These are phyloP conservation scores for Trametes elegans DNA, from an alignment of 768 basidiomycete species.

Conservation along the genomic window DNA sequence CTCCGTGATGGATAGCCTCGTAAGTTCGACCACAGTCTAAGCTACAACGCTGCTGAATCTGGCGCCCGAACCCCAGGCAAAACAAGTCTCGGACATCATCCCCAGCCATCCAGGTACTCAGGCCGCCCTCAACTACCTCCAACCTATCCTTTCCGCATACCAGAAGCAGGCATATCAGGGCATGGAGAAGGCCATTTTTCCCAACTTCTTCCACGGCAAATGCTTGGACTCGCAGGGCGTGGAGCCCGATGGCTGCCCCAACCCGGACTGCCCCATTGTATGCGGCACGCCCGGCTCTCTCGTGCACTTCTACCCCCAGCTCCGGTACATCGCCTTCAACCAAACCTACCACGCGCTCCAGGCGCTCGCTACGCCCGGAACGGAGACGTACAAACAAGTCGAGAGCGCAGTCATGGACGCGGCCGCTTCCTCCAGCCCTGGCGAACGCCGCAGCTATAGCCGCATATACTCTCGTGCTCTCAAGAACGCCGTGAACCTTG, in stretches of 20 bases:
- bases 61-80: slow-evolving; percentile 33
- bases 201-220: slow-evolving; percentile 73
- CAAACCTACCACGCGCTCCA: slow-evolving; percentile 36
- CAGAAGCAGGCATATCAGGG: slow-evolving; percentile 39
- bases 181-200: slow-evolving; percentile 61
- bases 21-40: slow-evolving; percentile 28
- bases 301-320: slow-evolving; percentile 58
- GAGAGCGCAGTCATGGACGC: slow-evolving; percentile 42
- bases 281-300: slow-evolving; percentile 84
- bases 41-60: slow-evolving; percentile 1
- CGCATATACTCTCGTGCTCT: slow-evolving; percentile 11
- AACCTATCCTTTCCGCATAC: slow-evolving; percentile 49
- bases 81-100: slow-evolving; percentile 35
- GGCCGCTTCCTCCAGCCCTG: slow-evolving; percentile 21
- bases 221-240: slow-evolving; percentile 51
- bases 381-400: slow-evolving; percentile 41
- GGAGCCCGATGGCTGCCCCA: slow-evolving; percentile 71
- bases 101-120: slow-evolving; percentile 27
- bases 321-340: slow-evolving; percentile 50
- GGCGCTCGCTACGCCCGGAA: slow-evolving; percentile 36
- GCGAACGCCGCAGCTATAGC: slow-evolving; percentile 14
- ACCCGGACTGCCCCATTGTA: slow-evolving; percentile 74
- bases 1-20: slow-evolving; percentile 40
- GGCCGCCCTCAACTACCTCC: slow-evolving; percentile 35
- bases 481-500: not conserved